Evolutionary conservation across 2,329 filamentous ascomycete species (phyloP).

Genomic region (Paecilomyces sp.): DNA sequence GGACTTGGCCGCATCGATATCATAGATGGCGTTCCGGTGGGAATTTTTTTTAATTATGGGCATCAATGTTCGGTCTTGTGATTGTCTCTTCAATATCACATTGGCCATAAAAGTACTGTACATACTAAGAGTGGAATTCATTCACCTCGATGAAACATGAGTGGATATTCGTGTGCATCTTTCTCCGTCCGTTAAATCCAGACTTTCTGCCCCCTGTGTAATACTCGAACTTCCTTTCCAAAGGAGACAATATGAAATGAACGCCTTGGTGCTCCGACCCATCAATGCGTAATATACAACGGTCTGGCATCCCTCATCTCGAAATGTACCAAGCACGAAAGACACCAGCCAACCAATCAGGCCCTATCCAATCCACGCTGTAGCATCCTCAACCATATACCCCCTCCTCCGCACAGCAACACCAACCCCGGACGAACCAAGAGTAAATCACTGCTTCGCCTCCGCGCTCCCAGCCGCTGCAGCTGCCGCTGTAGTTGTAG

Average conservation of each 20-base stretch:
- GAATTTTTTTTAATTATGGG: neutral
- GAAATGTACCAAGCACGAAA: too few relatives aligned
- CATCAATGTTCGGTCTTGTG: neutral
- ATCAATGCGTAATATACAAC: neutral
- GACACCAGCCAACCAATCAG: too few relatives aligned
- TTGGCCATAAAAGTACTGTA: neutral
- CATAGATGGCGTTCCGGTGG: slow-evolving; percentile 2
- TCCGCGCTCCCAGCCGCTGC: neutral
- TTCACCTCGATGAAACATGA: neutral
- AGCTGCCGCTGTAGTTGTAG: neutral
- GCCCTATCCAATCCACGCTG: too few relatives aligned
- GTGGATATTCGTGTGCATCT: neutral
- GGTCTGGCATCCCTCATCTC: too few relatives aligned
- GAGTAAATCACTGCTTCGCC: neutral
- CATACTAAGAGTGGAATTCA: neutral
- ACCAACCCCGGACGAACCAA: neutral
- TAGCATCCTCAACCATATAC: neutral
- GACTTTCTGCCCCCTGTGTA: neutral
- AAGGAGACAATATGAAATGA: neutral
- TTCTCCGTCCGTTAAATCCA: neutral
- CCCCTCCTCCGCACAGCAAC: neutral
- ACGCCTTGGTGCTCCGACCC: neutral
- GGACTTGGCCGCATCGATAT: neutral
- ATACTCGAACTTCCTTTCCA: neutral
- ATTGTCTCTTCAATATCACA: neutral